Base-by-base conservation (phyloP, 2,329 filamentous ascomycete genomes). In the Phialemonium atrogriseum region DNA sequence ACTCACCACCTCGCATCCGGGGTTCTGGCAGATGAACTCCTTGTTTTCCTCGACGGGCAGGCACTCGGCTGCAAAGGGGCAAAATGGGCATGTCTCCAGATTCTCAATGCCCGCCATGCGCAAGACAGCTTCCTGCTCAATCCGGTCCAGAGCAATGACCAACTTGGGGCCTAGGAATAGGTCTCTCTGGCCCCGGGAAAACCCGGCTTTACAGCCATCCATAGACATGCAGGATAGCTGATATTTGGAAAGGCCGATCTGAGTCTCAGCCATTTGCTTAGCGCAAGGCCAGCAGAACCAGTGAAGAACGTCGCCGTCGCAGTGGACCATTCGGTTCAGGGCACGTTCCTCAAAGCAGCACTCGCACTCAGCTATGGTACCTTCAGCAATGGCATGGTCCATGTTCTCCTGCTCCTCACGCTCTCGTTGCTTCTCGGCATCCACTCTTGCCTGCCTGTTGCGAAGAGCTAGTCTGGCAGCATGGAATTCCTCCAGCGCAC, bases 11-110 rank as follows among this genome's bases (percentile, higher is more conserved):
- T 60, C 59, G 50, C 86, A 94, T 1, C 73, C 68, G 0, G 69
- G 65, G 34, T 77, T 79, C 32, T 71, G 61, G 55, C 86, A 94
- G 4, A 66, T 64, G 41, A 94, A 93, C 47, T 88, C 81, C 38
- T 69, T 77, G 50, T 89, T 70, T 12, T 73, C 58, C 12, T 81
- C 73, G 2, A 81, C 57, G 0, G 82, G 72, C 0, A 73, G 75
- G 41, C 76, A 83, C 37, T 86, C 80, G 20, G 77, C 82, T 24
- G 83, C 84, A 59, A 75, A 93, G 14, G 83, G 77, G 52, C 86
- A 94, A 48, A 87, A 91, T 0, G 85, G 84, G 43, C 86, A 94
- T 19, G 71, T 75, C 19, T 73, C 81, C 2, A 94, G 68, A 38
- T 79, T 75, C 24, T 86, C 76, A 21, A 93, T 68, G 0, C 68